Base-by-base conservation (phyloP, 2,329 filamentous ascomycete species). In the Colletotrichum karsti region DNA sequence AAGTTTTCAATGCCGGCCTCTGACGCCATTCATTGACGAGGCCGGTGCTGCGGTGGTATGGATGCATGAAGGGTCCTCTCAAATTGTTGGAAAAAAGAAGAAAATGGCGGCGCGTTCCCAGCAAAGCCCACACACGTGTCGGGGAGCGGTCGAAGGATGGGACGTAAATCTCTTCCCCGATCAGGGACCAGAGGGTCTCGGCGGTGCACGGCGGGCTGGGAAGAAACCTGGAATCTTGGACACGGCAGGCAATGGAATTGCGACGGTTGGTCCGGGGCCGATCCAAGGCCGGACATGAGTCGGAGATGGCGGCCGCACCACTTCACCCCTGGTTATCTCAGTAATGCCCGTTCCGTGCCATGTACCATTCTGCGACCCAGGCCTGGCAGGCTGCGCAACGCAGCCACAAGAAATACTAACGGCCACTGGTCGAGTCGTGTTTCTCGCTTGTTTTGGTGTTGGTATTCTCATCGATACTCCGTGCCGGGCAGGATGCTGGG, bases 141-240 rank as follows among this genome's bases (percentile, higher is more conserved):
- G 41, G 50, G 33, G 12, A n/a, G 37, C 24, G 22, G 24, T 53
- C 13, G 42, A 46, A 50, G 42, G 13, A 50, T 28, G 28, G n/a
- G 10, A 10, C 22, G 63, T 13, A 51, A 65, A 59, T 68, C 65
- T 54, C 53, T 68, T 68, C 48, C 60, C 53, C 12, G n/a, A 54
- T 48, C 46, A 41, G 61, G 35, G 61, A 20, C 30, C 30, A n/a
- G 12, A 39, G 28, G 18, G 53, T 59, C 60, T 67, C 53, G 51
- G 53, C 60, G 53, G 65, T 59, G 44, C 53, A 59, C 46, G 61
- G 54, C 39, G 20, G 53, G 33, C 53, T 46, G 28, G 46, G 10
- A 50, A 48, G 59, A 68, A 68, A 68, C 60, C 33, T 65, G 60
- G 37, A 54, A 59, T 18, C 6, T 22, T 54, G 39, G 46, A 20